A percentile compares a stretch with the other conserved stretches of the same genome.
phyloP scores from a whole-genome alignment of 805 yeast genomes.

The Candida tibetensis region DNA sequence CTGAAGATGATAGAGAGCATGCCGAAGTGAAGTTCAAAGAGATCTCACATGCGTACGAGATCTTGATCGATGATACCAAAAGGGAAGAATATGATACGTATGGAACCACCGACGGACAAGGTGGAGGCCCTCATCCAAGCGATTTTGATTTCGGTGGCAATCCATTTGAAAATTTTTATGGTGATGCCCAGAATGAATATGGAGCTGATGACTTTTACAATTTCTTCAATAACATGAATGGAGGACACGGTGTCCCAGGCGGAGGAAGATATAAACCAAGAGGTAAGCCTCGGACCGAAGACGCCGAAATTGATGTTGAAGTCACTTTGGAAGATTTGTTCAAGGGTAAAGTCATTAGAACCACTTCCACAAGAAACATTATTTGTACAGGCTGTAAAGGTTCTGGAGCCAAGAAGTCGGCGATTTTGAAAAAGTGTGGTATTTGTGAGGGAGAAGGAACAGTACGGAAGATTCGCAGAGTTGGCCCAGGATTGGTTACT shows the following conservation, averaged over 20 bases:
- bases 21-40: constrained; percentile 83
- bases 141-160: constrained; percentile 28
- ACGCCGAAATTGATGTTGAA: constrained; percentile 63
- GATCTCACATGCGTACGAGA: constrained; percentile 81
- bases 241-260: constrained; percentile 14
- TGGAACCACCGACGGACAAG: constrained; percentile 40
- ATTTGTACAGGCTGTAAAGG: constrained; percentile 76
- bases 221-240: constrained; percentile 53
- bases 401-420: constrained; percentile 64
- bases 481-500: constrained; percentile 75
- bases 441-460: constrained; percentile 73
- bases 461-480: constrained; percentile 55
- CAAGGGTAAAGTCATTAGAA: constrained; percentile 76
- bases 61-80: constrained; percentile 65
- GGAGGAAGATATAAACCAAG: constrained; percentile 15
- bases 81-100: constrained; percentile 58
- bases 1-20: constrained; percentile 57
- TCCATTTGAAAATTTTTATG: constrained; percentile 33
- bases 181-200: constrained; percentile 44
- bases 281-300: constrained; percentile 48
- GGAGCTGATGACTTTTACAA: constrained; percentile 74
- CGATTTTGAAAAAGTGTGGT: constrained; percentile 55
- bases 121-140: constrained; percentile 9
- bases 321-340: constrained; percentile 72
- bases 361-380: constrained; percentile 67